phyloP scores from a whole-genome alignment of 371 early-diverging fungal species.

The Rhizopus arrhizus region DNA sequence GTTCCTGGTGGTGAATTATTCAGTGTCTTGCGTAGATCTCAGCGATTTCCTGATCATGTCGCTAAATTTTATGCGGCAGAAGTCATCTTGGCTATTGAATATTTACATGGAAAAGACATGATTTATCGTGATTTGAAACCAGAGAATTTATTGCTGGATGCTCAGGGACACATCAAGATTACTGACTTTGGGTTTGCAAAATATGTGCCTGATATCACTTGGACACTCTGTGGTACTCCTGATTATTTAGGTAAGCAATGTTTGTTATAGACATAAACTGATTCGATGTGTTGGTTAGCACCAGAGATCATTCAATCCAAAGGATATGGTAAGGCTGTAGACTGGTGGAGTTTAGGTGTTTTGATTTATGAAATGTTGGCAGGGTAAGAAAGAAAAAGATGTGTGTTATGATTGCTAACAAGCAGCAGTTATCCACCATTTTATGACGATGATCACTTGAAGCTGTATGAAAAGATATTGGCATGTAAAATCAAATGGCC shows the following conservation, averaged over 20 bases:
- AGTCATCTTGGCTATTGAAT: slow-evolving; percentile 70
- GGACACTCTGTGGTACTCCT: slow-evolving; percentile 97
- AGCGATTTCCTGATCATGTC: slow-evolving; percentile 81
- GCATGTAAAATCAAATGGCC: slow-evolving; percentile 87
- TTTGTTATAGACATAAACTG: not conserved
- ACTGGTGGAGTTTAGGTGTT: slow-evolving; percentile 98
- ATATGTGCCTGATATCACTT: slow-evolving; percentile 52
- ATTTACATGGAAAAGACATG: slow-evolving; percentile 79
- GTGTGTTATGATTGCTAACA: not conserved
- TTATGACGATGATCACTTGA: slow-evolving; percentile 89
- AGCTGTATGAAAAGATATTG: slow-evolving; percentile 92
- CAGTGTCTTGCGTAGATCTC: slow-evolving; percentile 74
- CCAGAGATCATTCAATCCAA: slow-evolving; percentile 97
- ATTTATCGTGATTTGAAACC: slow-evolving; percentile 88
- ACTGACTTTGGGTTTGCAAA: slow-evolving; percentile 97
- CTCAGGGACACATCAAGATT: slow-evolving; percentile 87
- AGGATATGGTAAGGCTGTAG: slow-evolving; percentile 95
- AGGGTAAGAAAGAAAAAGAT: not conserved
- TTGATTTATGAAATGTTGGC: slow-evolving; percentile 89
- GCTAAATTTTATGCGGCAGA: slow-evolving; percentile 71
- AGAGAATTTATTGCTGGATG: slow-evolving; percentile 81
- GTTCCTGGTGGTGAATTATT: slow-evolving; percentile 93
- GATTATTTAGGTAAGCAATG: slow-evolving; percentile 69
- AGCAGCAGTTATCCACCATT: slow-evolving; percentile 76
- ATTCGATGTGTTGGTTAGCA: slow-evolving; percentile 43